Base-by-base conservation (phyloP, 2,329 filamentous ascomycete genomes). In the Pseudogymnoascus sp. region DNA sequence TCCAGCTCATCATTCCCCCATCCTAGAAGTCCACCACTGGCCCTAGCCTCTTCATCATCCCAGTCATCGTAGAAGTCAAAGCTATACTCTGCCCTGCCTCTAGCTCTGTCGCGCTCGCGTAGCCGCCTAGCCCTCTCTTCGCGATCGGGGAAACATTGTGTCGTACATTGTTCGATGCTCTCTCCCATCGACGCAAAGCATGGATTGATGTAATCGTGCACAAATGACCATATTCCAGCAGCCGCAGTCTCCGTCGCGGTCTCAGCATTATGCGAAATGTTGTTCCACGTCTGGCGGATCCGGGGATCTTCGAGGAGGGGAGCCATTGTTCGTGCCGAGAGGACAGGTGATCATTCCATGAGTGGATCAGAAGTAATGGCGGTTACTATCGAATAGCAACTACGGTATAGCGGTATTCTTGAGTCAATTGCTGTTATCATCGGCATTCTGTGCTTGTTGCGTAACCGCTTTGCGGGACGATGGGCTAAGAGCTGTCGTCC, bases 1-100 rank as follows among this genome's bases (percentile, higher is more conserved):
- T 96, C 93, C 78, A 95, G 86, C 72, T 96, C 92, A 70, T 95
- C 92, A 68, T 83, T 86, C 39, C 88, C 87, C 90, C 91, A 96
- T 49, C 82, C 87, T 61, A 92, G 77, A 58, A 93, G 74, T 0
- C 86, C 82, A 39, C 85, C 82, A 31, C 72, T 71, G 38, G 72
- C 80, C 21, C 67, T 67, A 59, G 72, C 70, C 23, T 85, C 82
- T 62, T 84, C 81, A 41, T 82, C 80, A 65, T 96, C 91, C 93
- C 93, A 97, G 75, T 97, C 93, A 75, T 97, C 93, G 77, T 97
- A 97, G 74, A 97, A 97, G 74, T 97, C 93, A 73, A 97, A 97
- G 70, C 85, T 92, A 69, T 89, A 84, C 75, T 97, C 92, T 29
- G 92, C 89, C 60, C 85, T 76, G 2, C 84, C 85, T 65, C 77